phyloP scores from a whole-genome alignment of 2,329 filamentous ascomycete species.

The Claviceps sorghi region DNA sequence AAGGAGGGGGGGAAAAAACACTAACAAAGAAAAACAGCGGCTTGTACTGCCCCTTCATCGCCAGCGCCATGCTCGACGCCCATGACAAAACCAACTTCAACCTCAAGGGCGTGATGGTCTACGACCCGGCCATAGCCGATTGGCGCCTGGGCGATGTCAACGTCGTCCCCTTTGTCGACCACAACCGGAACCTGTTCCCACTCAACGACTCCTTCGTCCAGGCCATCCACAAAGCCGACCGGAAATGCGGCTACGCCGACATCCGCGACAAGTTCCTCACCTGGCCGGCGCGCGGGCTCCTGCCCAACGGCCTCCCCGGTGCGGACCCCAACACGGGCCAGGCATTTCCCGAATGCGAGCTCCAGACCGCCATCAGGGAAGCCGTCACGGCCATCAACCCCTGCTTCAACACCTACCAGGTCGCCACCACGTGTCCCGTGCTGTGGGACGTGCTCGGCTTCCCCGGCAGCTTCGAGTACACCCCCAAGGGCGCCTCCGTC shows the following conservation, averaged over 20 bases:
- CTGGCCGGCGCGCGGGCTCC: conserved; percentile 47
- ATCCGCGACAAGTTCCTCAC: conserved; percentile 44
- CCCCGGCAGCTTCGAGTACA: conserved; percentile 48
- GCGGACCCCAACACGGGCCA: conserved; percentile 20
- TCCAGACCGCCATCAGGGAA: conserved; percentile 39
- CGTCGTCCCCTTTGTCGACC: conserved; percentile 41
- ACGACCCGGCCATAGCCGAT: conserved; percentile 49
- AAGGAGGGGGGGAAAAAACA: not conserved
- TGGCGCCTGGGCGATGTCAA: conserved; percentile 31
- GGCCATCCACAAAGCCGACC: conserved; percentile 18
- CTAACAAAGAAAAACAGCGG: conserved; percentile 20
- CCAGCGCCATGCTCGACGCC: conserved; percentile 51
- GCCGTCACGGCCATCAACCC: conserved; percentile 50
- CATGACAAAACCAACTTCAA: conserved; percentile 51
- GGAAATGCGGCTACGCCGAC: conserved; percentile 43
- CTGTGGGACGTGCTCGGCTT: conserved; percentile 59
- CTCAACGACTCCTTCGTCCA: conserved; percentile 23
- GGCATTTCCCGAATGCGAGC: conserved; percentile 18
- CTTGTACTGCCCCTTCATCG: conserved; percentile 52
- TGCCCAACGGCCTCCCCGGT: conserved; percentile 1
- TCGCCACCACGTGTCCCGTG: conserved; percentile 55
- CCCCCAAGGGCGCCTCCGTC: conserved; percentile 38
- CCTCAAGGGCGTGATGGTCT: conserved; percentile 51
- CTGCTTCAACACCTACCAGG: conserved; percentile 60
- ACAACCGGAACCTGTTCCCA: conserved; percentile 45